These are phyloP conservation scores for Candida freyschussii DNA, from an alignment of 1,139 yeast genomes.

Conservation along the genomic window DNA sequence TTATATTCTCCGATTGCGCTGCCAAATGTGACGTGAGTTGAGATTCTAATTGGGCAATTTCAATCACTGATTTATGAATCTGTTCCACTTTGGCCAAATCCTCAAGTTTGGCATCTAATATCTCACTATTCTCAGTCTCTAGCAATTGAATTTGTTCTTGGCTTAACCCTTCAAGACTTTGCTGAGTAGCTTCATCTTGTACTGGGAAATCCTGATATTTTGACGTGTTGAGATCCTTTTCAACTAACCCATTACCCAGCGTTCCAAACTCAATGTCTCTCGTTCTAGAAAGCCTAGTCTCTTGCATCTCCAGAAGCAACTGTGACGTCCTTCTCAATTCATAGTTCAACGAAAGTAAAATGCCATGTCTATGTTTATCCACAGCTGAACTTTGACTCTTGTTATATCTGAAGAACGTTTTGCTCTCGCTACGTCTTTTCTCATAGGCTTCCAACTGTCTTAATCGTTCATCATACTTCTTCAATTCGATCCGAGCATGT, in stretches of 20 bases:
- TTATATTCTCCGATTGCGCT: constrained; percentile 70
- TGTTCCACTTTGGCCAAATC: constrained; percentile 65
- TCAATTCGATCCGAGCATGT: constrained; percentile 47
- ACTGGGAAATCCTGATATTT: constrained; percentile 19
- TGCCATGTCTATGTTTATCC: constrained; percentile 29
- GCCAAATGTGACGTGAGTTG: constrained; percentile 74
- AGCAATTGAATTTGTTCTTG: constrained; percentile 66
- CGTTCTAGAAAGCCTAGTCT: constrained; percentile 39
- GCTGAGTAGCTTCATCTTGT: constrained; percentile 27
- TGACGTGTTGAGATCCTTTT: constrained; percentile 12
- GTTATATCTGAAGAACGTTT: constrained; percentile 14
- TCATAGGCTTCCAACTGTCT: constrained; percentile 49
- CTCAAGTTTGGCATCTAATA: constrained; percentile 54
- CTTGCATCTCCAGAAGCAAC: constrained; percentile 38
- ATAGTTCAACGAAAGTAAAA: constrained; percentile 37
- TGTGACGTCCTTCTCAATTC: constrained; percentile 35
- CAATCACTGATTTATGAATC: constrained; percentile 75
- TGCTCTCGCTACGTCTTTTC: constrained; percentile 34
- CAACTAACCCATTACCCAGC: constrained; percentile 9
- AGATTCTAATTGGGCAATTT: constrained; percentile 72
- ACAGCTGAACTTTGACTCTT: constrained; percentile 26
- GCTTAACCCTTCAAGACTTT: constrained; percentile 29
- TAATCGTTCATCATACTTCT: constrained; percentile 46
- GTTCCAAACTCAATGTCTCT: constrained; percentile 21
- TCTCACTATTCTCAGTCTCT: constrained; percentile 66